These are phyloP conservation scores for Blastocystis sp. DNA, from an alignment of 352 stramenopile genomes.

Conservation along the genomic window DNA sequence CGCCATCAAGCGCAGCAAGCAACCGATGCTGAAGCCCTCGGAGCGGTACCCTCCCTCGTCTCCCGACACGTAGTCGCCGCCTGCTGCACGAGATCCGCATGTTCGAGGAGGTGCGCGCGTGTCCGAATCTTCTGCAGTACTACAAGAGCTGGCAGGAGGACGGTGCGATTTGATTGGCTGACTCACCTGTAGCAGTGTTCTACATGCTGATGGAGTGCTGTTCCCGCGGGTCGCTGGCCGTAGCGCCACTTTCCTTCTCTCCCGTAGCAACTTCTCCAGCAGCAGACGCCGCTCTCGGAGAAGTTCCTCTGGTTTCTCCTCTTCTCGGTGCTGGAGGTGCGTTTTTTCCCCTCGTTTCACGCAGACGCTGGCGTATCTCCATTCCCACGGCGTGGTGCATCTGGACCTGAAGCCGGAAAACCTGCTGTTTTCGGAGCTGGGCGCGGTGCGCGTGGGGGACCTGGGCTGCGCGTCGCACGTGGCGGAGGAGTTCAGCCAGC, in stretches of 20 bases:
- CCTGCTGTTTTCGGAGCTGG: conserved; percentile 68
- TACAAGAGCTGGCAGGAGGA: conserved; percentile 54
- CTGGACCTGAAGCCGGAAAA: conserved; percentile 70
- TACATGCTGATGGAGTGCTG: conserved; percentile 50
- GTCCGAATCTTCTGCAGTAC: conserved; percentile 42
- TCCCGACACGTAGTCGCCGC: neutral
- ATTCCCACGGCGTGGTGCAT: conserved; percentile 71
- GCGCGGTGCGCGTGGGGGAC: conserved; percentile 59
- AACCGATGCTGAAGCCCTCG: neutral
- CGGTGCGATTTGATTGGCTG: neutral
- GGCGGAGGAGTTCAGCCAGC: neutral
- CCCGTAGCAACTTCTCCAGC: neutral
- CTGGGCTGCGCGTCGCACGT: conserved; percentile 21
- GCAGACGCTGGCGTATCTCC: conserved; percentile 61
- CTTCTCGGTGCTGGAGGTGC: neutral
- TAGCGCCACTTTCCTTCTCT: neutral
- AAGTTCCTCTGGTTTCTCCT: conserved; percentile 4
- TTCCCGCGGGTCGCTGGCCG: neutral
- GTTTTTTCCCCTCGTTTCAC: neutral
- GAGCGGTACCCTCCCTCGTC: neutral
- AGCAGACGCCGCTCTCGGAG: neutral
- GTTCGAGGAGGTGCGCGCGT: neutral
- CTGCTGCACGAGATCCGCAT: conserved; percentile 5
- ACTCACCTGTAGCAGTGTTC: conserved; percentile 6
- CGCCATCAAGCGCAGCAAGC: conserved; percentile 40